Conservation (phyloP, 108 stramenopile species). For the Cyclostephanos tholiformis region DNA sequence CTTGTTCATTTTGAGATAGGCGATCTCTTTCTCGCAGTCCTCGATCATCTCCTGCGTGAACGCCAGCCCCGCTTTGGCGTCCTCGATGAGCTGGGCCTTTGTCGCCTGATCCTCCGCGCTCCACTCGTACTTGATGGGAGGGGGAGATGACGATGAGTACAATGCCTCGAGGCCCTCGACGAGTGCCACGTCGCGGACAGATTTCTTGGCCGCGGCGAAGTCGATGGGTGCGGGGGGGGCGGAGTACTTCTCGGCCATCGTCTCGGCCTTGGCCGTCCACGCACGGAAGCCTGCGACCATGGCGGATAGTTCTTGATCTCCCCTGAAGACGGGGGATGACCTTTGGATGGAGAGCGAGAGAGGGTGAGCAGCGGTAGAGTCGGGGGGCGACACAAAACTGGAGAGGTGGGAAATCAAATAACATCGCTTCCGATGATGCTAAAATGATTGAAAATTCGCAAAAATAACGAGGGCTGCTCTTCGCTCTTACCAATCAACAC, state of each 20-base stretch:
- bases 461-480: not conserved
- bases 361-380: not conserved
- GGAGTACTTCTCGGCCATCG: slow-evolving; percentile 83
- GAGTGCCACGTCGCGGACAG: slow-evolving; percentile 74
- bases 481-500: slow-evolving; percentile 42
- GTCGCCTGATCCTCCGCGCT: slow-evolving; percentile 66
- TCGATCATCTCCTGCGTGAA: slow-evolving; percentile 67
- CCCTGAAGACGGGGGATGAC: slow-evolving; percentile 80
- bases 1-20: slow-evolving; percentile 70
- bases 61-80: slow-evolving; percentile 65
- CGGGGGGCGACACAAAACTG: not conserved
- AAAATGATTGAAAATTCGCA: slow-evolving; percentile 2
- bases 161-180: slow-evolving; percentile 75
- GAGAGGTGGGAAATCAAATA: not conserved
- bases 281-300: slow-evolving; percentile 76
- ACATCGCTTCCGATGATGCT: not conserved
- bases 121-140: slow-evolving; percentile 75
- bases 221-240: slow-evolving; percentile 79
- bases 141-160: slow-evolving; percentile 63
- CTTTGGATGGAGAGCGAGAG: slow-evolving; percentile 28
- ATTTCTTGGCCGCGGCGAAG: slow-evolving; percentile 71
- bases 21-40: slow-evolving; percentile 61
- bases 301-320: slow-evolving; percentile 70
- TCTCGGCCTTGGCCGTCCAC: slow-evolving; percentile 81
- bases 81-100: slow-evolving; percentile 73